phyloP scores from a whole-genome alignment of 78 protist genomes.

The Emiliania huxleyi region DNA sequence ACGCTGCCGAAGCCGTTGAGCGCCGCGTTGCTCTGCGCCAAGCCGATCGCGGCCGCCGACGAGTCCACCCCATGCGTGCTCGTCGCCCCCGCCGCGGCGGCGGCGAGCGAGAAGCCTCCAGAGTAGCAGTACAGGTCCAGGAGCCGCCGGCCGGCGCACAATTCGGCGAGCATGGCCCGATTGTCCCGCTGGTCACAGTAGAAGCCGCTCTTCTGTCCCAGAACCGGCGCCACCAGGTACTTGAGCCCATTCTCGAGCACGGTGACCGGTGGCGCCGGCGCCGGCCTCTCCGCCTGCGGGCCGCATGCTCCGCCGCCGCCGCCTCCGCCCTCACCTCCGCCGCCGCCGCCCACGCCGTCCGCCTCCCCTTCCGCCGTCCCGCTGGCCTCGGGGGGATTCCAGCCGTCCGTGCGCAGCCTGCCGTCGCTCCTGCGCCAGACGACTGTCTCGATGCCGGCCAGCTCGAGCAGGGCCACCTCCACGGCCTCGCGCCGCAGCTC shows the following conservation, averaged over 20 bases:
- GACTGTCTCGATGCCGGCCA: background rate
- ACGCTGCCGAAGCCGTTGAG: background rate
- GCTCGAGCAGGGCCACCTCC: background rate
- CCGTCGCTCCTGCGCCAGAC: background rate
- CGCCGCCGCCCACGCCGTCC: background rate
- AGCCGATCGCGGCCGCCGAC: background rate
- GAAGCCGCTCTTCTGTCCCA: background rate
- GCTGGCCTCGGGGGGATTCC: background rate
- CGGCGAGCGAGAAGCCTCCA: slow-evolving; percentile 22
- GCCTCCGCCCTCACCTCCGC: background rate
- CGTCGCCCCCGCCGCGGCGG: background rate
- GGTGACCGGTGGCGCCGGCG: background rate
- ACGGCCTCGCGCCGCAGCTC: background rate
- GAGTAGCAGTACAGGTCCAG: slow-evolving; percentile 44
- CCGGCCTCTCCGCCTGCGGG: background rate
- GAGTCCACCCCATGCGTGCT: background rate
- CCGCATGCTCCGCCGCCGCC: background rate
- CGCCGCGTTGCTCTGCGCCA: background rate
- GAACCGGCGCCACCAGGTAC: background rate
- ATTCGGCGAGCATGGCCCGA: background rate
- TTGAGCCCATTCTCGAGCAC: background rate
- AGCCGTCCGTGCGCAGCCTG: background rate
- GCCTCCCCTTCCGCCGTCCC: background rate
- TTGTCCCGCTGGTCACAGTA: slow-evolving; percentile 27
- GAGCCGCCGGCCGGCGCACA: background rate